Conservation (phyloP, 257 asterid species). For the Cinchona pubescens region DNA sequence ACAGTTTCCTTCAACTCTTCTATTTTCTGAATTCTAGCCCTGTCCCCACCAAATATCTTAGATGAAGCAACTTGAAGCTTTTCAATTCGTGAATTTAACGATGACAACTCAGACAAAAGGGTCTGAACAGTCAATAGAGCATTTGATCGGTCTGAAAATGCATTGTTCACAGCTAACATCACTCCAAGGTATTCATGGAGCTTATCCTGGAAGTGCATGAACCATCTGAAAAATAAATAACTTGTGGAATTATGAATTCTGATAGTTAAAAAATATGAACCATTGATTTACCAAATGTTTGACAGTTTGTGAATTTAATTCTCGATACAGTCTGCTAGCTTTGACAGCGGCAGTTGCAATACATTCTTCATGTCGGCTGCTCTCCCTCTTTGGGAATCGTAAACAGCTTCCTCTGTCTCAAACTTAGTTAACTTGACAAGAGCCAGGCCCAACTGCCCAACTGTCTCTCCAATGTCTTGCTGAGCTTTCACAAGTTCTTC, state of each 20-base stretch:
- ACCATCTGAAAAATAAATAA: background rate
- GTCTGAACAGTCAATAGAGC: slow-evolving; percentile 92
- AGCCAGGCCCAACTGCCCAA: slow-evolving; percentile 92
- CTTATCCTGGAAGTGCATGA: slow-evolving; percentile 59
- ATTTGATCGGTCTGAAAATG: slow-evolving; percentile 85
- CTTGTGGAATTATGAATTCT: background rate
- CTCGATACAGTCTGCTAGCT: slow-evolving; percentile 94
- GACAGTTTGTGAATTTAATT: slow-evolving; percentile 87
- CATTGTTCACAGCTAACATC: slow-evolving; percentile 87
- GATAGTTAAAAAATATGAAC: background rate
- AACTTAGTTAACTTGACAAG: slow-evolving; percentile 90
- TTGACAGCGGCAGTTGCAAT: slow-evolving; percentile 96
- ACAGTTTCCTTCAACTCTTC: slow-evolving; percentile 83
- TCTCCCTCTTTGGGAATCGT: slow-evolving; percentile 77
- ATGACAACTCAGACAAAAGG: slow-evolving; percentile 69
- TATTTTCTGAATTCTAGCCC: slow-evolving; percentile 77
- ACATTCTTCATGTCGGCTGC: slow-evolving; percentile 87
- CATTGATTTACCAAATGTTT: slow-evolving; percentile 72
- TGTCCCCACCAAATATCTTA: slow-evolving; percentile 95
- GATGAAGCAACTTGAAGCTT: slow-evolving; percentile 93
- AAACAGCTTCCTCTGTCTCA: slow-evolving; percentile 84
- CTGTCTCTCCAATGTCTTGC: slow-evolving; percentile 94
- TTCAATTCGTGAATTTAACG: slow-evolving; percentile 71
- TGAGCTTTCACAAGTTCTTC: slow-evolving; percentile 91
- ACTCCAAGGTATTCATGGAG: slow-evolving; percentile 91